Evolutionary conservation across 2,329 filamentous ascomycete species (phyloP).

Genomic region (Blastomyces percursus): DNA sequence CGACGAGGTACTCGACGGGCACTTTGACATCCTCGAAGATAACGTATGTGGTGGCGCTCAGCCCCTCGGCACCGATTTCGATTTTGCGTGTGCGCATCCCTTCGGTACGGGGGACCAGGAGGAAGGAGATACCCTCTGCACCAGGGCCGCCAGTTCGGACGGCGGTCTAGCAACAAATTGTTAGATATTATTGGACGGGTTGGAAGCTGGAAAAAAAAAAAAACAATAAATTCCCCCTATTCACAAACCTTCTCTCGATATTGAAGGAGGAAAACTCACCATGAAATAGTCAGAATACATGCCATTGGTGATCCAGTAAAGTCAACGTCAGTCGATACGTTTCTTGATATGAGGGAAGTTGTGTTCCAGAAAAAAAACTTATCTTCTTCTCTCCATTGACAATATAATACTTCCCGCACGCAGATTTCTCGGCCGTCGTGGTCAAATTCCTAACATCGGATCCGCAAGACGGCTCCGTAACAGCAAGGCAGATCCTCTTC

Average conservation of each 20-base stretch:
- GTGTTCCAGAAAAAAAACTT: background rate
- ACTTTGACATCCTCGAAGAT: constrained; percentile 75
- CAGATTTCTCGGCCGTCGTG: constrained; percentile 2
- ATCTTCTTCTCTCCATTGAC: constrained; percentile 7
- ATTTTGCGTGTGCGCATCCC: constrained; percentile 4
- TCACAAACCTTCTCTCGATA: background rate
- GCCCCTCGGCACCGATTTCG: background rate
- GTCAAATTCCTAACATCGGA: constrained; percentile 5
- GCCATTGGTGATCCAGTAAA: constrained; percentile 6
- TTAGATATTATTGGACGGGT: too few species aligned
- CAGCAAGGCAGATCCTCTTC: constrained; percentile 4
- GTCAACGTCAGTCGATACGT: background rate
- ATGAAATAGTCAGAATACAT: constrained; percentile 5
- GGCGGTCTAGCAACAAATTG: background rate
- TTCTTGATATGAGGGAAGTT: background rate
- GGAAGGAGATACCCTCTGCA: constrained; percentile 3
- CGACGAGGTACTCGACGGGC: constrained; percentile 64
- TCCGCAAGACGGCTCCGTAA: constrained; percentile 3
- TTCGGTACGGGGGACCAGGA: background rate
- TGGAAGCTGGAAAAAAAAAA: background rate
- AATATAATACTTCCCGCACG: constrained; percentile 4
- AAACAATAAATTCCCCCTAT: background rate
- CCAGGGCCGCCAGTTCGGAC: constrained; percentile 5
- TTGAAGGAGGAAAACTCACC: background rate
- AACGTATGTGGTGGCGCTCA: constrained; percentile 4